Evolutionary conservation across 257 asterid genomes (phyloP).

Genomic region (Solanum microdontum): DNA sequence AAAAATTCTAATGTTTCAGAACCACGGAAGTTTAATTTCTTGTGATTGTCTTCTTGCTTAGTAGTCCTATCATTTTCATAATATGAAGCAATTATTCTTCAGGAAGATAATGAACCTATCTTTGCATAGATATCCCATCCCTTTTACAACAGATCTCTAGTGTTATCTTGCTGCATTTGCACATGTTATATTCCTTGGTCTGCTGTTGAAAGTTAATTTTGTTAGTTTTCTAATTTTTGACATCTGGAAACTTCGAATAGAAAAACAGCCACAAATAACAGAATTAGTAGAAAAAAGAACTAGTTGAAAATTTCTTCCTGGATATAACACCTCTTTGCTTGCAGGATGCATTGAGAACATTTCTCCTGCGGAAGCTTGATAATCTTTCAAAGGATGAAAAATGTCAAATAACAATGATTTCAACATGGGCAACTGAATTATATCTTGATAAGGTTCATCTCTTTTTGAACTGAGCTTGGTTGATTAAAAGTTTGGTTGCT

Average conservation of each 20-base stretch:
- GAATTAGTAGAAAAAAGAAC: background rate
- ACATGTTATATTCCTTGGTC: background rate
- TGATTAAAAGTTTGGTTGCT: background rate
- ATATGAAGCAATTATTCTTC: background rate
- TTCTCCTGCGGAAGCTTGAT: slow-evolving; percentile 90
- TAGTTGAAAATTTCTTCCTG: background rate
- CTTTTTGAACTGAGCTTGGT: background rate
- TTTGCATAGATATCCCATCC: background rate
- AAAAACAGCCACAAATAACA: background rate
- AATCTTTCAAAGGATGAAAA: slow-evolving; percentile 78
- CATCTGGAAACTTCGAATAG: background rate
- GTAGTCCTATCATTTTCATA: background rate
- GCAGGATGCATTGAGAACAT: slow-evolving; percentile 96
- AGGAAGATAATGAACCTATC: background rate
- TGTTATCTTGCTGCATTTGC: background rate
- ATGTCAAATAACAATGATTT: slow-evolving; percentile 96
- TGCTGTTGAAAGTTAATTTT: background rate
- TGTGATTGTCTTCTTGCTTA: background rate
- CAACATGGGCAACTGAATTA: slow-evolving; percentile 90
- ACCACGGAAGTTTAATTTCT: background rate
- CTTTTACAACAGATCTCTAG: background rate
- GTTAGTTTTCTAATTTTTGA: background rate
- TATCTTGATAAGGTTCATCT: slow-evolving; percentile 81
- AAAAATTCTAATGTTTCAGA: background rate
- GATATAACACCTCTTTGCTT: slow-evolving; percentile 1